These are phyloP conservation scores for Sarocladium oryzae DNA, from an alignment of 2,329 filamentous ascomycete genomes.

Conservation along the genomic window DNA sequence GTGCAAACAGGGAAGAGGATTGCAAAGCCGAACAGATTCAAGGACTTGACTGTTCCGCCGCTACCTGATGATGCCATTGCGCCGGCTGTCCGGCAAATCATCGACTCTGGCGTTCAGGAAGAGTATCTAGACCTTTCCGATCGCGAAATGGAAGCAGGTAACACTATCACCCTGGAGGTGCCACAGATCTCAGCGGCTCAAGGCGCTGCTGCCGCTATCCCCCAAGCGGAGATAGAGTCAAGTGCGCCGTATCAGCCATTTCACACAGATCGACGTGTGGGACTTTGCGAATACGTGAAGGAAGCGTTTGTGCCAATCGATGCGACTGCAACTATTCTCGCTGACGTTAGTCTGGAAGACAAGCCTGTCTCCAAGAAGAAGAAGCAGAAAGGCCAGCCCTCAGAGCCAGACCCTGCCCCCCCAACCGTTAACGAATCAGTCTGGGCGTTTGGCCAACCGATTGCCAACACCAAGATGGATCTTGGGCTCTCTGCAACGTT, in stretches of 20 bases:
- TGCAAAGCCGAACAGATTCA: conserved; percentile 50
- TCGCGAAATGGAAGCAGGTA: conserved; percentile 46
- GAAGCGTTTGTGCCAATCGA: conserved; percentile 24
- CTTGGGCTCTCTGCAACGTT: conserved; percentile 36
- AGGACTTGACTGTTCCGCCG: conserved; percentile 60
- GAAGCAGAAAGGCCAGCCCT: conserved; percentile 29
- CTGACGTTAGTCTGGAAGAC: conserved; percentile 35
- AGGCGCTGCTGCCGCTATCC: conserved; percentile 50
- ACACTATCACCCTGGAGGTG: conserved; percentile 42
- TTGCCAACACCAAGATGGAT: conserved; percentile 45
- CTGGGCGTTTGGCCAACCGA: conserved; percentile 57
- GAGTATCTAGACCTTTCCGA: conserved; percentile 49
- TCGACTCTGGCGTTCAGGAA: conserved; percentile 44
- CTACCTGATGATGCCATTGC: conserved; percentile 55
- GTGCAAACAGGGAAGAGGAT: conserved; percentile 46
- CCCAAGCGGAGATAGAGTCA: conserved; percentile 85
- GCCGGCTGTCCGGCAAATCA: conserved; percentile 46
- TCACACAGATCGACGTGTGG: conserved; percentile 81
- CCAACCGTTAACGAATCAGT: conserved; percentile 13
- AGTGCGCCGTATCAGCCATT: conserved; percentile 95
- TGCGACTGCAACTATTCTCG: conserved; percentile 32
- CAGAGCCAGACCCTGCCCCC: conserved; percentile 15
- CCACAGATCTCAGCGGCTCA: conserved; percentile 26
- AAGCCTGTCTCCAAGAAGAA: conserved; percentile 28
- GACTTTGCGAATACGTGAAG: conserved; percentile 59